A percentile compares a stretch with the other conserved stretches of the same genome.
Conservation (phyloP, 2,329 filamentous ascomycete genomes). For the Lecanosticta acicola region DNA sequence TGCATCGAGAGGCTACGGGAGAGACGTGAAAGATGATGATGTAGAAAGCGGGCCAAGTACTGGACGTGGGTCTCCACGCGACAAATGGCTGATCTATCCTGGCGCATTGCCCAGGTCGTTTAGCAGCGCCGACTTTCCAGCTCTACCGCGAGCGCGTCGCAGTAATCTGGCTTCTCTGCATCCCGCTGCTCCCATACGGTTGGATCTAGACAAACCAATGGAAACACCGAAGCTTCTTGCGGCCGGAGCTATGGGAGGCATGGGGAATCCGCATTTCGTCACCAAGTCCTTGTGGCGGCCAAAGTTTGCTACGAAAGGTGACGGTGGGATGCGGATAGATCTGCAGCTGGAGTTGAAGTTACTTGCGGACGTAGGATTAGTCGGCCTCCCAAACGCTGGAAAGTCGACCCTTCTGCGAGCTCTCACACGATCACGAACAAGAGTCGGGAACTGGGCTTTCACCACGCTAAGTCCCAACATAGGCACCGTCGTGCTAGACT, state of each 20-base stretch:
- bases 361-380: slow-evolving; percentile 87
- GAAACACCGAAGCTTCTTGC: slow-evolving; percentile 78
- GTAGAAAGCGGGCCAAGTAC: slow-evolving; percentile 30
- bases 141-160: slow-evolving; percentile 50
- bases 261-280: slow-evolving; percentile 91
- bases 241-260: slow-evolving; percentile 78
- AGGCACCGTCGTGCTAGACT: slow-evolving; percentile 88
- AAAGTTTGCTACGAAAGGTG: slow-evolving; percentile 82
- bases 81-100: slow-evolving; percentile 84
- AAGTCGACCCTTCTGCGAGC: slow-evolving; percentile 89
- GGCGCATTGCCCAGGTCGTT: slow-evolving; percentile 69
- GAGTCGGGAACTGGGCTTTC: slow-evolving; percentile 93
- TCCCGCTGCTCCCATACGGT: slow-evolving; percentile 62
- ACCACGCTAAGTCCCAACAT: slow-evolving; percentile 94
- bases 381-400: slow-evolving; percentile 91
- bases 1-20: slow-evolving; percentile 26
- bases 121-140: slow-evolving; percentile 53
- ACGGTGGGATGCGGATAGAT: slow-evolving; percentile 69
- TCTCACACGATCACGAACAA: slow-evolving; percentile 79
- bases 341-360: slow-evolving; percentile 90
- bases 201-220: slow-evolving; percentile 62
- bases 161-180: slow-evolving; percentile 60
- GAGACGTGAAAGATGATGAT: slow-evolving; percentile 34
- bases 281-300: slow-evolving; percentile 69
- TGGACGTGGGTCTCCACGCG: slow-evolving; percentile 49